These are phyloP conservation scores for Talaromyces sp. DNA, from an alignment of 2,329 filamentous ascomycete genomes.

Conservation along the genomic window DNA sequence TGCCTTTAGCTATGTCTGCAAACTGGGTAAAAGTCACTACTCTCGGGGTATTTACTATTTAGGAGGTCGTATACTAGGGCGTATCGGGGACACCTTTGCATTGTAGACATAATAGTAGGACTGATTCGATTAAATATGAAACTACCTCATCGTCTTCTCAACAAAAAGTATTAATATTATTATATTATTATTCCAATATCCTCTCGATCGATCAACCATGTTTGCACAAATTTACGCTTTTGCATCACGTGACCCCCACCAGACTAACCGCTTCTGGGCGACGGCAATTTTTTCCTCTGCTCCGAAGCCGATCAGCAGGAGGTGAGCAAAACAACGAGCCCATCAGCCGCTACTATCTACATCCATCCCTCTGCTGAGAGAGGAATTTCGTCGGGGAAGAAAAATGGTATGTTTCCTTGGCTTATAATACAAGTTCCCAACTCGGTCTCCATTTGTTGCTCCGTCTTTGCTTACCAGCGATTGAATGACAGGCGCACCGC, in stretches of 20 bases:
- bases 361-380: background rate
- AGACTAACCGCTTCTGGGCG: background rate
- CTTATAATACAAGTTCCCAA: background rate
- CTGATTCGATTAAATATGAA: background rate
- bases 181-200: no score
- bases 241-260: background rate
- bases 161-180: background rate
- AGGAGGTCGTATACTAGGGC: background rate
- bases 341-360: background rate
- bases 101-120: fast-evolving
- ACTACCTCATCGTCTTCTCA: background rate
- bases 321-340: background rate
- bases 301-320: background rate
- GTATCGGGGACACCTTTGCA: background rate
- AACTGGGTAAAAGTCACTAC: background rate
- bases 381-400: background rate
- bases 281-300: background rate
- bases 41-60: background rate
- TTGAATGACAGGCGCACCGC: conserved; percentile 70
- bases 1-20: background rate
- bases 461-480: background rate
- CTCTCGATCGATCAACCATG: background rate
- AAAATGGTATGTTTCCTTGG: background rate
- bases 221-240: background rate
- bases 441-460: background rate